Percentiles rank a stretch among this genome's conserved stretches.
Evolutionary conservation across 2,329 filamentous ascomycete species (phyloP).

Genomic region (Neopestalotiopsis rosae): DNA sequence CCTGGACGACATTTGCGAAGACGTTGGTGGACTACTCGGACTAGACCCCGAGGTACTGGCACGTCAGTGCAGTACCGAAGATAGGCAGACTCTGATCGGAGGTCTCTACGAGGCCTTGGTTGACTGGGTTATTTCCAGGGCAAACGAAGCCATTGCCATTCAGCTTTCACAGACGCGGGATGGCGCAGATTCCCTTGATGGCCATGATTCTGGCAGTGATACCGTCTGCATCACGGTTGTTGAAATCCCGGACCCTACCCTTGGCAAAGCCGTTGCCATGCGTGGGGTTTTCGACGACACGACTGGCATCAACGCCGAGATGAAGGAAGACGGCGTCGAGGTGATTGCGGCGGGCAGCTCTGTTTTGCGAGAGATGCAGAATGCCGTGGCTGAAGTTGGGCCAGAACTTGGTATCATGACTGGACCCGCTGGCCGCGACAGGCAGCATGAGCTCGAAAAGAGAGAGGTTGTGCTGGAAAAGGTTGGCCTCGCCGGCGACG

Average conservation of each 20-base stretch:
- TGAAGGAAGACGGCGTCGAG: slow-evolving; percentile 94
- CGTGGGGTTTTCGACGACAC: slow-evolving; percentile 91
- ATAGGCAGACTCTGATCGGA: slow-evolving; percentile 80
- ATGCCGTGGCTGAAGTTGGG: slow-evolving; percentile 76
- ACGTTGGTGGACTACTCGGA: slow-evolving; percentile 85
- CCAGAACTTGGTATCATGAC: slow-evolving; percentile 79
- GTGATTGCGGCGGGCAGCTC: slow-evolving; percentile 77
- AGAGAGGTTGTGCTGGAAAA: slow-evolving; percentile 86
- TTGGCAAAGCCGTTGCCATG: slow-evolving; percentile 89
- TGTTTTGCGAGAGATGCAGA: slow-evolving; percentile 85
- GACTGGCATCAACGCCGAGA: slow-evolving; percentile 93
- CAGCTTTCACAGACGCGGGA: slow-evolving; percentile 74
- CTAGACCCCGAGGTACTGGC: slow-evolving; percentile 84
- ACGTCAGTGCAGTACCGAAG: slow-evolving; percentile 80
- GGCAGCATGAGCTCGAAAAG: slow-evolving; percentile 80
- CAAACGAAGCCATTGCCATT: slow-evolving; percentile 80
- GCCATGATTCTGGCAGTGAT: slow-evolving; percentile 74
- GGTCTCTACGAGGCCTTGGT: slow-evolving; percentile 93
- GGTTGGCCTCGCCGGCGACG: slow-evolving; percentile 79
- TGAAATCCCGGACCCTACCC: slow-evolving; percentile 78
- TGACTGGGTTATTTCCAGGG: slow-evolving; percentile 90
- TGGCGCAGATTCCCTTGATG: slow-evolving; percentile 71
- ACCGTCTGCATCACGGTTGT: slow-evolving; percentile 89
- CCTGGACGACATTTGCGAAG: slow-evolving; percentile 86
- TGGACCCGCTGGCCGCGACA: slow-evolving; percentile 70